Evolutionary conservation across 2,329 filamentous ascomycete genomes (phyloP).

Genomic region (Epichloe hybrida): DNA sequence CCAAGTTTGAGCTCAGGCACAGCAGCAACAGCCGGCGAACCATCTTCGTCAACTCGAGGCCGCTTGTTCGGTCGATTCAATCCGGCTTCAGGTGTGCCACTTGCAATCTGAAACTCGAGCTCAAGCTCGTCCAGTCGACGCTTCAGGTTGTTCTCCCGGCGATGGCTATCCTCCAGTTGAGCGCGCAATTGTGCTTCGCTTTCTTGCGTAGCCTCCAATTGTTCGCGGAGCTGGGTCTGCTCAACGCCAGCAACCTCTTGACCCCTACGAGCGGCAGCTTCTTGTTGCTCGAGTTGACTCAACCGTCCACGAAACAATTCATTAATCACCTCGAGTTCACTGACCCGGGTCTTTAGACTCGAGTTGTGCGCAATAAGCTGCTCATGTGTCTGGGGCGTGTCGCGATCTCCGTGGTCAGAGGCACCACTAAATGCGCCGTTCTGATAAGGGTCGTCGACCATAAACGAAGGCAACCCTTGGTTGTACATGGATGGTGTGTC

Average conservation of each 20-base stretch:
- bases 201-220: constrained; percentile 34
- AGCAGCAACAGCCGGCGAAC: background rate
- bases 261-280: constrained; percentile 50
- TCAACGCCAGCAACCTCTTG: constrained; percentile 42
- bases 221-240: constrained; percentile 41
- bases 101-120: constrained; percentile 32
- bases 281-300: constrained; percentile 65
- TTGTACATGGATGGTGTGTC: constrained; percentile 64
- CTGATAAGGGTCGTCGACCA: constrained; percentile 59
- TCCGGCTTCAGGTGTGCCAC: constrained; percentile 7
- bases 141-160: constrained; percentile 70
- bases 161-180: constrained; percentile 63
- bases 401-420: constrained; percentile 43
- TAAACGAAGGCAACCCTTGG: constrained; percentile 67
- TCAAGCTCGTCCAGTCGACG: constrained; percentile 70
- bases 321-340: constrained; percentile 90
- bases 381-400: constrained; percentile 65
- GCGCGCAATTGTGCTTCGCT: constrained; percentile 35
- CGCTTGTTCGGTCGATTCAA: constrained; percentile 8
- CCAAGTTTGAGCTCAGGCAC: background rate
- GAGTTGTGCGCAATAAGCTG: constrained; percentile 69
- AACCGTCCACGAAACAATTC: constrained; percentile 66
- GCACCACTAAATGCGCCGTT: constrained; percentile 22
- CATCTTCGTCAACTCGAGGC: constrained; percentile 5
- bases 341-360: constrained; percentile 85